phyloP scores from a whole-genome alignment of 805 yeast genomes.

The Cyberlindnera meyerae region DNA sequence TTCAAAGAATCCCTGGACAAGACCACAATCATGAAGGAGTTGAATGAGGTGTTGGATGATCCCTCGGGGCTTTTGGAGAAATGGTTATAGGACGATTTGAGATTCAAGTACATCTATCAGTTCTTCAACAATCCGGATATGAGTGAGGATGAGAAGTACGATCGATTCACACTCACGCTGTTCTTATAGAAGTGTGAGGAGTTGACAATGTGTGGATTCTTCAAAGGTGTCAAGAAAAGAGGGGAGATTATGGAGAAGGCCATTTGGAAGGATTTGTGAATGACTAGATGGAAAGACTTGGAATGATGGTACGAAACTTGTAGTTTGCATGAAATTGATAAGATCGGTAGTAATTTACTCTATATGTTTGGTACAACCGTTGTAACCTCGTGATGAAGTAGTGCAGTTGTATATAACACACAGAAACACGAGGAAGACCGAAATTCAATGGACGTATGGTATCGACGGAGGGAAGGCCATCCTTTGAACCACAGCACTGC shows the following conservation, averaged over 20 bases:
- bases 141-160: conserved; percentile 48
- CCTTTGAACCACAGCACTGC: too few relatives aligned
- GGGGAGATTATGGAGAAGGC: conserved; percentile 66
- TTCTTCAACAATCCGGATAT: conserved; percentile 26
- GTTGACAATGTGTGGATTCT: conserved; percentile 60
- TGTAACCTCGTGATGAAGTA: too few relatives aligned
- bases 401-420: too few relatives aligned
- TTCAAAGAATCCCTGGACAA: conserved; percentile 48
- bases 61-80: conserved; percentile 16
- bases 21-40: conserved; percentile 24
- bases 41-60: conserved; percentile 21
- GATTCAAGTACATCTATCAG: conserved; percentile 25
- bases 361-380: too few relatives aligned
- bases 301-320: neutral
- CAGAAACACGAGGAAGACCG: too few relatives aligned
- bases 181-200: conserved; percentile 73
- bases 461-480: too few relatives aligned
- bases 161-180: conserved; percentile 59
- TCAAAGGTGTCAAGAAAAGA: conserved; percentile 51
- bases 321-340: neutral
- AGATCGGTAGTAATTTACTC: conserved; percentile 1
- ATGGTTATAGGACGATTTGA: conserved; percentile 21
- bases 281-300: neutral
- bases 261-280: conserved; percentile 54
- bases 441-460: too few relatives aligned